These are phyloP conservation scores for Anaeromyces robustus DNA, from an alignment of 192 early-diverging fungal species.

Conservation along the genomic window DNA sequence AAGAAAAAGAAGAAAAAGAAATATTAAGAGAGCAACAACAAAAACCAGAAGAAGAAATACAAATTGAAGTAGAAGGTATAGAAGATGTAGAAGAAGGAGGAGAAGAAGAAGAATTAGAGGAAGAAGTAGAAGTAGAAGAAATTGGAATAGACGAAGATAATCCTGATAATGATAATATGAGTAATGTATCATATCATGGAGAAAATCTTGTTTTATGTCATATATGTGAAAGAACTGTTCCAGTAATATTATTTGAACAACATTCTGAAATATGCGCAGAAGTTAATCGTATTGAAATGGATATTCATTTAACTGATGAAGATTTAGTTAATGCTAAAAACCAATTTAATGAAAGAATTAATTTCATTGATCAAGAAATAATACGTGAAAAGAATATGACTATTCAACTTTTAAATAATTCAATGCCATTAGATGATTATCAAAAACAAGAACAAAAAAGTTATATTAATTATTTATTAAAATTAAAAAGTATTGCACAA, in stretches of 20 bases:
- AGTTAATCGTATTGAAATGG: slow-evolving; percentile 62
- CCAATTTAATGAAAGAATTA: background rate
- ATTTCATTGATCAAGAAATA: background rate
- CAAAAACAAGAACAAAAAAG: background rate
- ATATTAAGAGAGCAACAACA: too few relatives aligned
- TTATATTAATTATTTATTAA: background rate
- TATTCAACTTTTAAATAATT: background rate
- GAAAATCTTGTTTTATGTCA: slow-evolving; percentile 43
- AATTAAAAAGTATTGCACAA: background rate
- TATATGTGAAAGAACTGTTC: slow-evolving; percentile 59
- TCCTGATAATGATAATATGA: slow-evolving; percentile 3
- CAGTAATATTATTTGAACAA: slow-evolving; percentile 54
- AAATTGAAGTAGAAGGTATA: background rate
- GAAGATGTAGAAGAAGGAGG: slow-evolving; percentile 4
- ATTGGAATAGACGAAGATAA: slow-evolving; percentile 3
- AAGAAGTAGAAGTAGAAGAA: background rate
- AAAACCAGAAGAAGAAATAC: background rate
- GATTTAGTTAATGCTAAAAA: slow-evolving; percentile 15
- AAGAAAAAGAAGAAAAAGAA: slow-evolving; percentile 8
- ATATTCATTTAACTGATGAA: slow-evolving; percentile 57
- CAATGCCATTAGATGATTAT: background rate
- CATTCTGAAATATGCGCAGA: slow-evolving; percentile 53
- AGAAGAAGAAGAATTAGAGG: background rate
- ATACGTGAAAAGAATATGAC: background rate
- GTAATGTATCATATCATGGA: background rate